These are phyloP conservation scores for Hypoxylon sp. DNA, from an alignment of 2,329 filamentous ascomycete species.

Conservation along the genomic window DNA sequence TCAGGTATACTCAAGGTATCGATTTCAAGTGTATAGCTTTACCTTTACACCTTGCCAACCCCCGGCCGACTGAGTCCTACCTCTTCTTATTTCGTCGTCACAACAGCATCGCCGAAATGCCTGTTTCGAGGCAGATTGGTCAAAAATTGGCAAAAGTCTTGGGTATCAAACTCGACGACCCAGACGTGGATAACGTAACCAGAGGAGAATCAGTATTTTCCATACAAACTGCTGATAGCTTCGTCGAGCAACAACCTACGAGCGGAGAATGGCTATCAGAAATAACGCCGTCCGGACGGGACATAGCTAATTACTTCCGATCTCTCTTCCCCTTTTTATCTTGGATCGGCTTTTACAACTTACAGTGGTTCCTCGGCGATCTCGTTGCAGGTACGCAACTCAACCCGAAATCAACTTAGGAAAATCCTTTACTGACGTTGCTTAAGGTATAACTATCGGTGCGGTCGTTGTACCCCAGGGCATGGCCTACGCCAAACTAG, in stretches of 20 bases:
- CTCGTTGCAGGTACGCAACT: conserved; percentile 79
- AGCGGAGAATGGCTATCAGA: conserved; percentile 77
- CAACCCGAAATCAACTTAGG: conserved; percentile 11
- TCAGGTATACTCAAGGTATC: conserved; percentile 1
- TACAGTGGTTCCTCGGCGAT: conserved; percentile 89
- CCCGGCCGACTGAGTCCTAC: neutral
- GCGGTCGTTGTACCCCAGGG: conserved; percentile 89
- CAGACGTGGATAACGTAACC: conserved; percentile 74
- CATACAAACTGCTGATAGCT: conserved; percentile 77
- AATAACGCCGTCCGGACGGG: conserved; percentile 67
- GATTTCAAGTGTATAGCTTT: conserved; percentile 1
- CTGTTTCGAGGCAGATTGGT: conserved; percentile 69
- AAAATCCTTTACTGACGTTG: conserved; percentile 34
- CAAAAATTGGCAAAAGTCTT: conserved; percentile 81
- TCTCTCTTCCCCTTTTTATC: conserved; percentile 86
- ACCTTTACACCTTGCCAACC: neutral
- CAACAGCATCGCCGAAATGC: conserved; percentile 48
- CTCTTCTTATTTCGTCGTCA: conserved; percentile 9
- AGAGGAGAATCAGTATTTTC: conserved; percentile 85
- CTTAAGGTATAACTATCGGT: conserved; percentile 65
- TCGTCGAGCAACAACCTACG: conserved; percentile 85
- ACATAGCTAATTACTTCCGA: conserved; percentile 70
- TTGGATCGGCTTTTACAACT: conserved; percentile 93
- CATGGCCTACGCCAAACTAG: conserved; percentile 93
- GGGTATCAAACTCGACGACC: conserved; percentile 82